phyloP scores from a whole-genome alignment of 179 eudicot species.

The Heliamphora ciliata region DNA sequence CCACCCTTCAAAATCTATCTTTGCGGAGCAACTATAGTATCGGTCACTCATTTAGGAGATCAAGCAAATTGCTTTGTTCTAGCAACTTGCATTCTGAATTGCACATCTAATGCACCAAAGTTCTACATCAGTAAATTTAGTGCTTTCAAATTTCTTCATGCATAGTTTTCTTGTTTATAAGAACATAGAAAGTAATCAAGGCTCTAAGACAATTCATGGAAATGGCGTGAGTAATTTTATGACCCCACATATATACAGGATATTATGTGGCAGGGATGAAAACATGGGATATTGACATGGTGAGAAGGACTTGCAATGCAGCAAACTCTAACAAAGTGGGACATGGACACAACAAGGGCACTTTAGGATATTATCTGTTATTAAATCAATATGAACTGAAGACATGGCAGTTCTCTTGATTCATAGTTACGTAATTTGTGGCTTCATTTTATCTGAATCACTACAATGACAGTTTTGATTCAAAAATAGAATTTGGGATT shows the following conservation, averaged over 20 bases:
- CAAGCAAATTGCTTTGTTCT: neutral
- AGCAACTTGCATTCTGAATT: neutral
- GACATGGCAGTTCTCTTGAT: too few species aligned
- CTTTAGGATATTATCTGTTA: too few species aligned
- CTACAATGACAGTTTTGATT: too few species aligned
- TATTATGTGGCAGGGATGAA: neutral
- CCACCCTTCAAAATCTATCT: neutral
- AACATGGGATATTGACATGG: neutral
- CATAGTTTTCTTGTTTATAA: neutral
- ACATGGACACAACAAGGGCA: neutral
- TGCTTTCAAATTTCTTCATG: neutral
- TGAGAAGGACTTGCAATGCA: neutral
- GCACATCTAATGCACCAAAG: neutral
- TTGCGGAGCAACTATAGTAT: neutral
- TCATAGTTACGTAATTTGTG: too few species aligned
- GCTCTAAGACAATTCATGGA: neutral
- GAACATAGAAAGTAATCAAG: neutral
- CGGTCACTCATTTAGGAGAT: neutral
- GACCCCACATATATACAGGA: neutral
- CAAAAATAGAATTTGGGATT: too few species aligned
- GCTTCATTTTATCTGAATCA: too few species aligned
- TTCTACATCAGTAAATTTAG: slow-evolving; percentile 2
- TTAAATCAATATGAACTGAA: too few species aligned
- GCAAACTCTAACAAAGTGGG: neutral
- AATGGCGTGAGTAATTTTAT: too few species aligned